A percentile compares a stretch with the other conserved stretches of the same genome.
Conservation (phyloP, 129 eudicot species). For the Artemisia annua region DNA sequence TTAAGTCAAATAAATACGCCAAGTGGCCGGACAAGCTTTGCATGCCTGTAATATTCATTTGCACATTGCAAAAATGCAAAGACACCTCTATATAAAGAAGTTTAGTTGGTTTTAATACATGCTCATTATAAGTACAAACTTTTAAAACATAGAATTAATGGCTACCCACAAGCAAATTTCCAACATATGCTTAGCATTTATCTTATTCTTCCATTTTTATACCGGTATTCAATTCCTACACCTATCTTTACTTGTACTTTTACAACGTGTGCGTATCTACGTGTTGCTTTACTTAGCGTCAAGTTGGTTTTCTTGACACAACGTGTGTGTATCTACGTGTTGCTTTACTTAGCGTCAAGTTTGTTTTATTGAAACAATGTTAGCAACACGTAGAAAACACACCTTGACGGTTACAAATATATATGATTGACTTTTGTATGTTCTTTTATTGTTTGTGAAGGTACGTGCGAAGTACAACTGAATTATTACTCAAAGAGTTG, state of each 20-base stretch:
- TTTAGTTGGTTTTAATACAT: constrained; percentile 21
- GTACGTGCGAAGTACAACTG: constrained; percentile 47
- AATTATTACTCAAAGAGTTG: constrained; percentile 70
- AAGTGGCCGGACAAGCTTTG: constrained; percentile 40
- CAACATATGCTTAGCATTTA: constrained; percentile 36
- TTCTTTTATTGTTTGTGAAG: constrained; percentile 27
- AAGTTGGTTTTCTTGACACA: neutral
- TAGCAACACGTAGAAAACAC: neutral
- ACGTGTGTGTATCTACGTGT: no score
- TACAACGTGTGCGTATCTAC: neutral
- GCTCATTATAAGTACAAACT: constrained; percentile 25
- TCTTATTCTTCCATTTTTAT: constrained; percentile 44
- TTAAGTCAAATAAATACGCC: constrained; percentile 31
- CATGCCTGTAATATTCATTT: constrained; percentile 39
- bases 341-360: no score
- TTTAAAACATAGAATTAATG: constrained; percentile 31
- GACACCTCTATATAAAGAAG: constrained; percentile 37
- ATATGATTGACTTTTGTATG: neutral
- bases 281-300: neutral
- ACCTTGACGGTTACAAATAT: neutral
- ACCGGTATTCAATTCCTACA: constrained; percentile 33
- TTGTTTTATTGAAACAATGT: neutral
- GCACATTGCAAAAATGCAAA: constrained; percentile 33
- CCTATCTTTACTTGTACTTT: neutral
- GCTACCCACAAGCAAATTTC: constrained; percentile 29